phyloP scores from a whole-genome alignment of 345 rosid genomes.

The Populus euphratica region DNA sequence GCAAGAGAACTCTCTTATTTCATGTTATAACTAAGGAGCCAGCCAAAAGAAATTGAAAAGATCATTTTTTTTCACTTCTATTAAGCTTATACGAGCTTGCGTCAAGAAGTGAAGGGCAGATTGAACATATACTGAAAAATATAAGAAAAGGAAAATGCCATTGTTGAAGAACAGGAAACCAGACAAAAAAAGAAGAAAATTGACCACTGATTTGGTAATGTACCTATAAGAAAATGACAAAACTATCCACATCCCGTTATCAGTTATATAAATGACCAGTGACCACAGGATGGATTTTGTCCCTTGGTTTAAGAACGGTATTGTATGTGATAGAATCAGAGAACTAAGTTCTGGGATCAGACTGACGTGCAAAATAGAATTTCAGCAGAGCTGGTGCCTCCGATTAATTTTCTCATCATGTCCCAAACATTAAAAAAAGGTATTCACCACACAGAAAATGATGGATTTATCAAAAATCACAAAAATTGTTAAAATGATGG shows the following conservation, averaged over 20 bases:
- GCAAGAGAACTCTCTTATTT: neutral
- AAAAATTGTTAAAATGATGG: neutral
- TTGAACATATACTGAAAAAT: neutral
- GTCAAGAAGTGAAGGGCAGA: neutral
- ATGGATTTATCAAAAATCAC: neutral
- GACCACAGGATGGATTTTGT: neutral
- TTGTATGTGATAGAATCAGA: neutral
- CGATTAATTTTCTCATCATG: conserved; percentile 14
- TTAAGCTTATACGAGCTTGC: neutral
- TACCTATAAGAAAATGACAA: neutral
- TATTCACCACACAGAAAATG: neutral
- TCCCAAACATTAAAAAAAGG: neutral
- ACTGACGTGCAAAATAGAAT: conserved; percentile 30
- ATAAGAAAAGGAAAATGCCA: neutral
- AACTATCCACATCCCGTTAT: neutral
- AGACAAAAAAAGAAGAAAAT: neutral
- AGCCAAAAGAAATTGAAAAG: neutral
- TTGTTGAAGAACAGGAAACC: neutral
- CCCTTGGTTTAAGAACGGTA: neutral
- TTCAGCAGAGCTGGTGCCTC: conserved; percentile 19
- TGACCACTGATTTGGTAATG: neutral
- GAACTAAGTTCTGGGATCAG: conserved; percentile 19
- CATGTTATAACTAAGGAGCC: neutral
- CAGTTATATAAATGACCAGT: neutral
- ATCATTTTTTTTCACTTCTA: neutral